Evolutionary conservation across 768 basidiomycete species (phyloP).

Genomic region (Naganishia friedmannii): DNA sequence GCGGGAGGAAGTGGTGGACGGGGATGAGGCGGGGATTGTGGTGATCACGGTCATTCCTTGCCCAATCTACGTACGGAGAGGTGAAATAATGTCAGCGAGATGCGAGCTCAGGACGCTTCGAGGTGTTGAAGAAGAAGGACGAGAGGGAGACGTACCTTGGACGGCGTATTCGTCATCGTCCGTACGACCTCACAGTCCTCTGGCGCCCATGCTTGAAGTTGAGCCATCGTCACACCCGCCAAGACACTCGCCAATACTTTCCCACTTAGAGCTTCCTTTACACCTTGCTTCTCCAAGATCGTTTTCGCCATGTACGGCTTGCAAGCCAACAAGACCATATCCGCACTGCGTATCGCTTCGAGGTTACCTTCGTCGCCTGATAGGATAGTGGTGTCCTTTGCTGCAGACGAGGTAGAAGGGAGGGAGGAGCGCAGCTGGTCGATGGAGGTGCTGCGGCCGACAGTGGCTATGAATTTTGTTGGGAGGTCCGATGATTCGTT

Average conservation of each 20-base stretch:
- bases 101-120: too few relatives aligned
- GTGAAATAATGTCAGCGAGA: too few relatives aligned
- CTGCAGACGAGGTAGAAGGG: background rate
- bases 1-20: slow-evolving; percentile 64
- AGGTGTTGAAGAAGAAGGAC: too few relatives aligned
- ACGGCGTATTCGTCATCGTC: slow-evolving; percentile 98
- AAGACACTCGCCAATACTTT: slow-evolving; percentile 96
- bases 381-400: slow-evolving; percentile 65
- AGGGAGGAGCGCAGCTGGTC: background rate
- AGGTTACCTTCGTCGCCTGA: slow-evolving; percentile 64
- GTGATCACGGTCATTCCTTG: slow-evolving; percentile 98
- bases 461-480: slow-evolving; percentile 78
- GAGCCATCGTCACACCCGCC: slow-evolving; percentile 87
- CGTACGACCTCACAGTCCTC: slow-evolving; percentile 62
- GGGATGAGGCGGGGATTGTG: slow-evolving; percentile 60
- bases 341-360: slow-evolving; percentile 65
- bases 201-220: slow-evolving; percentile 71
- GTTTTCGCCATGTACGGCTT: slow-evolving; percentile 82
- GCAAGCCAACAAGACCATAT: slow-evolving; percentile 87
- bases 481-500: slow-evolving; percentile 71
- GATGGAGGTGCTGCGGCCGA: slow-evolving; percentile 64
- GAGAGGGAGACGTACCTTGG: slow-evolving; percentile 79
- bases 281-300: slow-evolving; percentile 71
- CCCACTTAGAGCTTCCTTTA: slow-evolving; percentile 75
- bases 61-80: slow-evolving; percentile 71